These are phyloP conservation scores for Naganishia albida DNA, from an alignment of 1,284 basidiomycete genomes.

Conservation along the genomic window DNA sequence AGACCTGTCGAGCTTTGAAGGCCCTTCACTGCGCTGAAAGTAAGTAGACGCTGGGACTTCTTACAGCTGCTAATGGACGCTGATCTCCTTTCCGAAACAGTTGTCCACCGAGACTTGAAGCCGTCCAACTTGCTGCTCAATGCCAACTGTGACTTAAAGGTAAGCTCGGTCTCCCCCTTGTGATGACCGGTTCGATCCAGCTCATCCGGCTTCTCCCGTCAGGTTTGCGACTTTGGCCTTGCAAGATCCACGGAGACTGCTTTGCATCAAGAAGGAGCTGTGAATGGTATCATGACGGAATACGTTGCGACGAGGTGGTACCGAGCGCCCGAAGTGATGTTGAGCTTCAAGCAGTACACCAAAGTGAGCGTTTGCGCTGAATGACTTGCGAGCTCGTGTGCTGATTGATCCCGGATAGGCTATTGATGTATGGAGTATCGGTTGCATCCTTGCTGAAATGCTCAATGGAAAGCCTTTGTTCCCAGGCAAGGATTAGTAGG, in stretches of 20 bases:
- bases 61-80: neutral
- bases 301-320: slow-evolving; percentile 97
- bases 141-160: slow-evolving; percentile 94
- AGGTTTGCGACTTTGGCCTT: slow-evolving; percentile 80
- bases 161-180: slow-evolving; percentile 48
- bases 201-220: neutral
- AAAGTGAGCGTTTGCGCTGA: slow-evolving; percentile 62
- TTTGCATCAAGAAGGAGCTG: slow-evolving; percentile 72
- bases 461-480: slow-evolving; percentile 89
- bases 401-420: slow-evolving; percentile 58
- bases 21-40: slow-evolving; percentile 85
- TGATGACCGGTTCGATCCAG: neutral
- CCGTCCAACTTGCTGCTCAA: slow-evolving; percentile 94
- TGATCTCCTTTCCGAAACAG: slow-evolving; percentile 46
- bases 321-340: slow-evolving; percentile 94
- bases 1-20: slow-evolving; percentile 85
- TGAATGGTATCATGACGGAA: slow-evolving; percentile 88
- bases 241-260: slow-evolving; percentile 84
- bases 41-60: slow-evolving; percentile 36
- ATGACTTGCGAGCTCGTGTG: slow-evolving; percentile 38
- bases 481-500: slow-evolving; percentile 84
- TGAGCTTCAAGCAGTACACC: slow-evolving; percentile 94
- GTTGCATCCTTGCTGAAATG: slow-evolving; percentile 97
- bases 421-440: slow-evolving; percentile 93
- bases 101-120: slow-evolving; percentile 93